phyloP scores from a whole-genome alignment of 2,329 filamentous ascomycete genomes.

The Neofusicoccum kwambonambiense region DNA sequence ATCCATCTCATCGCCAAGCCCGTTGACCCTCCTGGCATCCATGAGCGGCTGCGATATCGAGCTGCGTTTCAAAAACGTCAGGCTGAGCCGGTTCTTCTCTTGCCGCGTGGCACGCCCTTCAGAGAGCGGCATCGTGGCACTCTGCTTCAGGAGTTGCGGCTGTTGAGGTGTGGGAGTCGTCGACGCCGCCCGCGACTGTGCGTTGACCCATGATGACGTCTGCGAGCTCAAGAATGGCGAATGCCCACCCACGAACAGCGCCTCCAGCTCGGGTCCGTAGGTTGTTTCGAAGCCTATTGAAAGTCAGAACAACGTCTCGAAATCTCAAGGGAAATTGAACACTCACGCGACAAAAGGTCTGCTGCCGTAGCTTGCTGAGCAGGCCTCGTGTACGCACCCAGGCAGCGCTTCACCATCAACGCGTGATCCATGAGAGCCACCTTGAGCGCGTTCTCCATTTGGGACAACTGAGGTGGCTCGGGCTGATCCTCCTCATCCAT shows the following conservation, averaged over 20 bases:
- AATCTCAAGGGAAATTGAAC: background rate
- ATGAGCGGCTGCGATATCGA: constrained; percentile 18
- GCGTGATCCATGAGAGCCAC: constrained; percentile 88
- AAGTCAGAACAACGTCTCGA: constrained; percentile 6
- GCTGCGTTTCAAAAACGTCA: constrained; percentile 39
- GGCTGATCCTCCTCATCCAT: constrained; percentile 39
- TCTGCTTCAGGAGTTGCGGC: constrained; percentile 5
- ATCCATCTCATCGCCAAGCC: background rate
- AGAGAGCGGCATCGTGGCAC: background rate
- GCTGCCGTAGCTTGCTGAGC: constrained; percentile 58
- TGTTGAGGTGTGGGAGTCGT: constrained; percentile 9
- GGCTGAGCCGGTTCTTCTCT: constrained; percentile 40
- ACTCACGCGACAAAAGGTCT: constrained; percentile 66
- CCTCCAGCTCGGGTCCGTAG: constrained; percentile 44
- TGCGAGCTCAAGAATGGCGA: constrained; percentile 32
- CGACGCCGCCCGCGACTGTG: constrained; percentile 18
- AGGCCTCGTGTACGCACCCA: constrained; percentile 67
- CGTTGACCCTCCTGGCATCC: background rate
- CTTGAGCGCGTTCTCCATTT: constrained; percentile 74
- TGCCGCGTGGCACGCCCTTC: constrained; percentile 25
- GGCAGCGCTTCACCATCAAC: constrained; percentile 78
- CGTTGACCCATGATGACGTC: constrained; percentile 33
- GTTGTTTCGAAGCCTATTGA: constrained; percentile 45
- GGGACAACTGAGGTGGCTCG: constrained; percentile 44
- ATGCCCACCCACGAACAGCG: constrained; percentile 37